Evolutionary conservation across 768 basidiomycete species (phyloP).

Genomic region (Pleurotus pulmonarius): DNA sequence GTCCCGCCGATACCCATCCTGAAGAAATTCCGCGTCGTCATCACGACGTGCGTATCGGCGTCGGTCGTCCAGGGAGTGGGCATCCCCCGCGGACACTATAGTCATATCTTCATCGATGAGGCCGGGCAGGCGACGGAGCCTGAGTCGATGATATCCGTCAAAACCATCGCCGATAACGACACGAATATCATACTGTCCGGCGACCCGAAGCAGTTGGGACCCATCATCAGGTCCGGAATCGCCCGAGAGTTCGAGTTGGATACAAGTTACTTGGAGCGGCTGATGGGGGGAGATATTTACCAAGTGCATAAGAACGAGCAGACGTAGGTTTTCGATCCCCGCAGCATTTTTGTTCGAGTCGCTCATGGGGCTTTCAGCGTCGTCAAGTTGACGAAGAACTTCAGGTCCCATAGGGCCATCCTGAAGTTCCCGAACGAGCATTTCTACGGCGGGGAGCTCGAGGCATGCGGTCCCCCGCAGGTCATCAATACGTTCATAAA

Average conservation of each 20-base stretch:
- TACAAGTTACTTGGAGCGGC: constrained; percentile 57
- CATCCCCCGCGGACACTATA: constrained; percentile 57
- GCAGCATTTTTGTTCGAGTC: not conserved
- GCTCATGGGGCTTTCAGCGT: constrained; percentile 34
- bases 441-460: constrained; percentile 56
- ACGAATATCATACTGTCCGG: constrained; percentile 66
- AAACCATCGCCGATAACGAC: constrained; percentile 46
- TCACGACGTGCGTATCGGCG: constrained; percentile 64
- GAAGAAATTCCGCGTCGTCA: constrained; percentile 44
- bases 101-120: constrained; percentile 69
- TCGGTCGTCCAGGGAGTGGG: constrained; percentile 54
- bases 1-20: constrained; percentile 29
- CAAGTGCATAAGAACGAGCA: constrained; percentile 19
- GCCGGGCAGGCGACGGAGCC: constrained; percentile 73
- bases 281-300: constrained; percentile 47
- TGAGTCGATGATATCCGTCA: constrained; percentile 59
- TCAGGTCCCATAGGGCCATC: constrained; percentile 59
- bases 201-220: constrained; percentile 71
- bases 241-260: constrained; percentile 58
- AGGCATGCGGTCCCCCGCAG: constrained; percentile 36
- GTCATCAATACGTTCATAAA: constrained; percentile 36
- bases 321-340: not conserved
- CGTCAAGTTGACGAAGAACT: constrained; percentile 62
- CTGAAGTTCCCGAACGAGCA: constrained; percentile 56
- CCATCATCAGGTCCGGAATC: constrained; percentile 56